Evolutionary conservation across 495 filamentous ascomycete species (phyloP), one percentile per base, ranked within the genome.

Genomic region (Penicillium goetzii): DNA sequence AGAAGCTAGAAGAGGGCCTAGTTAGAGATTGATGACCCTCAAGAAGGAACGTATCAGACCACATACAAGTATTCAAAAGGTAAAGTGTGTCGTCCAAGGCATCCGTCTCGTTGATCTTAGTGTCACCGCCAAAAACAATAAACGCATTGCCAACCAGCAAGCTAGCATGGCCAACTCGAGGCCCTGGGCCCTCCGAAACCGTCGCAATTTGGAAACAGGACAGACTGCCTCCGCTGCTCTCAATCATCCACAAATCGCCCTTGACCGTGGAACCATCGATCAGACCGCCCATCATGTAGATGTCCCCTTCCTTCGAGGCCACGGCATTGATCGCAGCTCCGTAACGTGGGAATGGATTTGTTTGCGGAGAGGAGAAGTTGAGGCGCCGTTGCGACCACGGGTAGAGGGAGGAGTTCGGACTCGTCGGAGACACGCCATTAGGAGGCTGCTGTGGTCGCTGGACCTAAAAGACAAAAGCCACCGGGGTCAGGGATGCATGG

Each of bases 101-200:
- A 76, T 99, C 96, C 7, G 83, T 85, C 64, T 97, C 94, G 64
- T 98, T 92, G 69, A 96, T 88, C 78, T 98, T 98, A 26, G 96
- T 99, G 74, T 99, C 96, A 68, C 96, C 96, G 28, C 96, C 96
- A 74, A 97, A 99, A 15, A 99, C 95, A 67, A 99, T 99, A 71
- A 97, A 99, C 1, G 96, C 96, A 79, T 99, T 99, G 25, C 96
- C 96, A 38, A 98, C 96, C 9, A 99, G 81, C 72, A 99, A 82
- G 80, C 92, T 93, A 6, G 95, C 85, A 81, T 99, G 96, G 12
- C 96, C 96, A 38, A 99, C 96, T 79, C 96, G 85, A 3, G 96
- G 94, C 6, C 96, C 95, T 0, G 96, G 96, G 0, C 96, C 94
- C 73, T 99, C 95, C 23, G 91, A 89, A 2, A 91, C 95, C 0